Conservation (phyloP, 768 basidiomycete species). For the Imleria badia region DNA sequence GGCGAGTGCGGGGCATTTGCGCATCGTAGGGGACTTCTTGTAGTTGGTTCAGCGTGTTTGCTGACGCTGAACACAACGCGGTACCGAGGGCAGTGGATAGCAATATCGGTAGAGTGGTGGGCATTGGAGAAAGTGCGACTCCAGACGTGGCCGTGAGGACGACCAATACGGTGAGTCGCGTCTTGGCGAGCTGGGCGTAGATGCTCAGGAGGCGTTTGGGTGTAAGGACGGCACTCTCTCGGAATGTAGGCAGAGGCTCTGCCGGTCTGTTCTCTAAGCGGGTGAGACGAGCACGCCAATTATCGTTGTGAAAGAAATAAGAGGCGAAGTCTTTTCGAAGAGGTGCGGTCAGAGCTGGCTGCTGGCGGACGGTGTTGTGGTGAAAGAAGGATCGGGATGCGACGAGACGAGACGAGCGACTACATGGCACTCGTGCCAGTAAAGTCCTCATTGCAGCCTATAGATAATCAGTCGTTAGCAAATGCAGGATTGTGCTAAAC, state of each 20-base stretch:
- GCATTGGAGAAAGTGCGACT: constrained; percentile 89
- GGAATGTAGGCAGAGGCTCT: constrained; percentile 30
- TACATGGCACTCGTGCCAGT: constrained; percentile 8
- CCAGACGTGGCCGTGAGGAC: constrained; percentile 90
- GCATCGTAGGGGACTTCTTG: constrained; percentile 96
- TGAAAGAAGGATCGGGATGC: constrained; percentile 8
- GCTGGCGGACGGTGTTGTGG: neutral
- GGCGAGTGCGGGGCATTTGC: constrained; percentile 91
- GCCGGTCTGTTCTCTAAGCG: constrained; percentile 13
- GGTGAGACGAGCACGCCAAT: constrained; percentile 40
- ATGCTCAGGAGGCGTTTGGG: constrained; percentile 55
- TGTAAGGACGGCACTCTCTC: constrained; percentile 43
- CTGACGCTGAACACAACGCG: constrained; percentile 86
- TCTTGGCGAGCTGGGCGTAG: constrained; percentile 83
- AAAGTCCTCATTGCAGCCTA: constrained; percentile 21
- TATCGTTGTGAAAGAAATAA: constrained; percentile 64
- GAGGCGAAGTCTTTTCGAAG: constrained; percentile 41
- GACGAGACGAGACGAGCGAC: constrained; percentile 10
- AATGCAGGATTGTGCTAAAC: neutral
- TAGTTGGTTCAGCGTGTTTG: constrained; percentile 93
- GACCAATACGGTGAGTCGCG: constrained; percentile 78
- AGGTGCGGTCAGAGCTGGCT: neutral
- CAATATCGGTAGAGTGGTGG: constrained; percentile 79
- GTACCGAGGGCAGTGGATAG: constrained; percentile 89
- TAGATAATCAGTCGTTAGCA: neutral